Base-by-base conservation (phyloP, 176 grass and related monocot species). In the Aegilops bicornis region DNA sequence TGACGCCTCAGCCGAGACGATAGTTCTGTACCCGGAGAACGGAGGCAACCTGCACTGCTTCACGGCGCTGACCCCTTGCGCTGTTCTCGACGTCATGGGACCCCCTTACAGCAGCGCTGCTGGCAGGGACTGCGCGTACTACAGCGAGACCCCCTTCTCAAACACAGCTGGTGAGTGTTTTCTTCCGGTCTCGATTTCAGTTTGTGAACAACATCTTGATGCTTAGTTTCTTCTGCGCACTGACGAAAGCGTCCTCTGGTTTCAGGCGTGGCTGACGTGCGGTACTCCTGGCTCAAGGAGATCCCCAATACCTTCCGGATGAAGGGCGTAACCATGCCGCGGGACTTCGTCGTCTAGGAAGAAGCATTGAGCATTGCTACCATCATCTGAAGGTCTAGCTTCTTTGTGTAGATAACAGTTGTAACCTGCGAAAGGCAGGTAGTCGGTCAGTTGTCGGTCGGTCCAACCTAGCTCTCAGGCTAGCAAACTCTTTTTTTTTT, bases 21-120 rank as follows among this genome's bases (percentile, higher is more conserved):
- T 81, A 64, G 89, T 98, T 31, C 80, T 95, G 16, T 95, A 95
- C 77, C 96, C 96, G 15, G 90, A 93, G 36, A 88, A 89, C 24
- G 96, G 91, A 76, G 96, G 93, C 48, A 98, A 95, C 56, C 79
- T 98, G 89, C 96, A 94, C 54, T 94, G 96, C 69, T 95, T 98
- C 47, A 98, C 91, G 23, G 91, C 93, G 16, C 60, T 85, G 32
- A 98, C 93, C 60, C 81, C 96, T 75, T 98, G 96, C 67, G 96
- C 96, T 1, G 88, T 98, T 64, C 89, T 98, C 23, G 96, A 98
- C 62, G 96, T 95, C 12, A 83, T 98, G 52, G 93, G 91, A 0
- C 96, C 93, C 22, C 95, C 95, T 22, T 98, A 95, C 64, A 82
- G 69, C 24, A 31, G 30, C 12, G 62, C 56, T n/a, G 81, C 89